These are phyloP conservation scores for Podospora didyma DNA, from an alignment of 495 filamentous ascomycete genomes.

Conservation along the genomic window DNA sequence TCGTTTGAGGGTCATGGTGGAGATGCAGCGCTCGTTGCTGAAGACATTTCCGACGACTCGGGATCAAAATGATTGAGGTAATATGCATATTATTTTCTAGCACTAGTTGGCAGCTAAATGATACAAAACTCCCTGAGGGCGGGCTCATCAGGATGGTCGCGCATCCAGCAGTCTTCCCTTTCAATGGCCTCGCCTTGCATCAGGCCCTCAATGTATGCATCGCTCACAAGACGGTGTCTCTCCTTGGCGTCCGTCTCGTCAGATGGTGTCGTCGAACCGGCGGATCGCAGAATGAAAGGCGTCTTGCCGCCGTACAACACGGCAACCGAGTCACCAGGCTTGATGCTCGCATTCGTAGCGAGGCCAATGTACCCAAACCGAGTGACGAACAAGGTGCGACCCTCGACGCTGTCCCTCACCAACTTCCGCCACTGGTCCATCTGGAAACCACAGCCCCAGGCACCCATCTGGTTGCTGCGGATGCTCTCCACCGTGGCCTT, in stretches of 20 bases:
- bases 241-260: background rate
- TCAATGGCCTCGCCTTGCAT: background rate
- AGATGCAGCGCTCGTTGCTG: too few species aligned
- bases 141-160: background rate
- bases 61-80: too few species aligned
- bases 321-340: background rate
- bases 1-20: too few species aligned
- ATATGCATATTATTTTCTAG: too few species aligned
- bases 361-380: background rate
- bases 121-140: background rate
- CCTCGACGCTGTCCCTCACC: background rate
- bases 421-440: background rate
- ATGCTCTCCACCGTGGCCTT: background rate
- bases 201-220: background rate
- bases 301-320: background rate
- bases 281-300: background rate
- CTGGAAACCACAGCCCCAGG: background rate
- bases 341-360: background rate
- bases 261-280: background rate
- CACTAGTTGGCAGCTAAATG: background rate
- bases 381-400: background rate
- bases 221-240: background rate
- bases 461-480: background rate
- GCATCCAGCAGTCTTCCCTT: background rate
- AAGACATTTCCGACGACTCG: too few species aligned